A percentile compares a stretch with the other conserved stretches of the same genome.
Evolutionary conservation across 768 basidiomycete species (phyloP).

Genomic region (Myochromella boudieri): DNA sequence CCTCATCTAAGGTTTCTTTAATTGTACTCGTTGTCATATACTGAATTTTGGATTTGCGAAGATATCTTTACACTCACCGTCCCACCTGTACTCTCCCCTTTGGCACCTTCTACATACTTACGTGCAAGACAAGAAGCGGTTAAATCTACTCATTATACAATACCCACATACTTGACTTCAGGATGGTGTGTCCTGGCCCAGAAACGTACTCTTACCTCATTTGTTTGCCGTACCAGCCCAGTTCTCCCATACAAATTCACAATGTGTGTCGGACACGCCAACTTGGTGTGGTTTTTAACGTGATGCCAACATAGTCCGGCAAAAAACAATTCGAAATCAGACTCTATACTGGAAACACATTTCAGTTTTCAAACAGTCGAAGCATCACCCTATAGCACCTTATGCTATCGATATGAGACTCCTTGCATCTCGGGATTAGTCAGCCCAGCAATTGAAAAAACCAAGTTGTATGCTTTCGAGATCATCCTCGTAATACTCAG

Average conservation of each 20-base stretch:
- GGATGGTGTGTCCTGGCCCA: constrained; percentile 15
- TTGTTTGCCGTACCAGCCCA: constrained; percentile 4
- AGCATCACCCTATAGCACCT: too few species aligned
- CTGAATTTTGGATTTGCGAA: constrained; percentile 7
- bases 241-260: not conserved
- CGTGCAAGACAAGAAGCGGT: constrained; percentile 2
- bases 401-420: too few species aligned
- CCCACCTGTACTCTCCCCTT: not conserved
- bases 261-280: too few species aligned
- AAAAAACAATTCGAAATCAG: too few species aligned
- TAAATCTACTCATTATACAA: constrained; percentile 12
- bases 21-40: constrained; percentile 1
- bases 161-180: constrained; percentile 13
- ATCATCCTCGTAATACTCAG: too few species aligned
- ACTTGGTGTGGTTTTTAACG: too few species aligned
- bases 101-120: constrained; percentile 1
- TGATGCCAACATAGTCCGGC: too few species aligned
- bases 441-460: too few species aligned
- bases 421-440: not conserved
- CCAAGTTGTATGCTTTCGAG: too few species aligned
- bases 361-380: too few species aligned
- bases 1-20: too few species aligned
- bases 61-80: not conserved
- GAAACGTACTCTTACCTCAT: constrained; percentile 4
- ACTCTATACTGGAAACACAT: too few species aligned